Evolutionary conservation across 768 basidiomycete genomes (phyloP).

Genomic region (Termitomyces sp.): DNA sequence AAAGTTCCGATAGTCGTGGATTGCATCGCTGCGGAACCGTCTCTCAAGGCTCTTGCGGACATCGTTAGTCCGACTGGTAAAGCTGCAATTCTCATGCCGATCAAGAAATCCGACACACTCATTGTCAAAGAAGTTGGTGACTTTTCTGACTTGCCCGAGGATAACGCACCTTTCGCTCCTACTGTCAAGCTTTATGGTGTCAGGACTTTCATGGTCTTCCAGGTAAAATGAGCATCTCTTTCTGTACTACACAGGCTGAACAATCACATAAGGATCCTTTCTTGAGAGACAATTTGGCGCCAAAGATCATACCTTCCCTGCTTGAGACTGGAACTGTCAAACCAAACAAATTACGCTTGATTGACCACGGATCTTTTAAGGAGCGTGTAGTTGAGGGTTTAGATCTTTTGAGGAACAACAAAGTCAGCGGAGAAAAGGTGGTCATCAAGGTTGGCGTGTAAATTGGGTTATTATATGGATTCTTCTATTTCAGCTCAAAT

Average conservation of each 20-base stretch:
- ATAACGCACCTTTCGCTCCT: constrained; percentile 31
- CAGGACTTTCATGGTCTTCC: constrained; percentile 33
- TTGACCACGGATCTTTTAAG: constrained; percentile 36
- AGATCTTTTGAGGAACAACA: constrained; percentile 39
- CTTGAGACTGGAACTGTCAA: constrained; percentile 31
- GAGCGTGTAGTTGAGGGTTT: constrained; percentile 36
- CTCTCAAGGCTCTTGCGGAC: constrained; percentile 28
- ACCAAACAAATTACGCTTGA: constrained; percentile 33
- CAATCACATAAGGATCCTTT: constrained; percentile 24
- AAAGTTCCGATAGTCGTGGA: constrained; percentile 27
- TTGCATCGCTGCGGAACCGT: constrained; percentile 24
- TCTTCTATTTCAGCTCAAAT: neutral
- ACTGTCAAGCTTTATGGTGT: constrained; percentile 31
- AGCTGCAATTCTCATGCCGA: constrained; percentile 38
- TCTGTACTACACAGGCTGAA: neutral
- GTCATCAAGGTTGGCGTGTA: constrained; percentile 28
- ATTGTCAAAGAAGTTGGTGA: constrained; percentile 22
- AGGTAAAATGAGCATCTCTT: constrained; percentile 23
- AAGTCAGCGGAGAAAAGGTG: constrained; percentile 46
- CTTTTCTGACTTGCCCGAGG: constrained; percentile 27
- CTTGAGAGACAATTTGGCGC: constrained; percentile 38
- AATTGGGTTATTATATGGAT: neutral
- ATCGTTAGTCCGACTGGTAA: constrained; percentile 31
- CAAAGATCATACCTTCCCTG: constrained; percentile 37
- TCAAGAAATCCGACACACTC: constrained; percentile 37